Conservation (phyloP, 495 filamentous ascomycete species). For the Neurospora sublineolata region DNA sequence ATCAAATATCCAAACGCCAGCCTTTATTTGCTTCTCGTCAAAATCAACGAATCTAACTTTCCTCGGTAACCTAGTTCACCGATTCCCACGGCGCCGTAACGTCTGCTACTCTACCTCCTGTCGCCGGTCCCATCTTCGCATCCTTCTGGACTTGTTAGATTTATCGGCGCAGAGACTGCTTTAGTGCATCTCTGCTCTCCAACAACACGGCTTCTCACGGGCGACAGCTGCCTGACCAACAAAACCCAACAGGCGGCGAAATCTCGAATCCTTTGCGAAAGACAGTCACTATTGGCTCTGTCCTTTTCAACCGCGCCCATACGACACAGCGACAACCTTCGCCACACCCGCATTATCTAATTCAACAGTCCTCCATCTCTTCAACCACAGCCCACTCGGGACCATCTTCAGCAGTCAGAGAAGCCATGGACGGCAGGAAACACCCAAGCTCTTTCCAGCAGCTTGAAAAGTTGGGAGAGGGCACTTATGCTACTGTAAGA, state of each 20-base stretch:
- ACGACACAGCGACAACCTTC: conserved; percentile 16
- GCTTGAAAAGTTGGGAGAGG: conserved; percentile 97
- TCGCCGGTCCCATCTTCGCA: neutral
- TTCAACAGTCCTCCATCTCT: conserved; percentile 10
- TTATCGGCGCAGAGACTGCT: conserved; percentile 14
- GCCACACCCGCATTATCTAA: conserved; percentile 9
- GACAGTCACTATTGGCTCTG: conserved; percentile 25
- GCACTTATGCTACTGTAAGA: conserved; percentile 94
- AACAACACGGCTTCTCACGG: conserved; percentile 23
- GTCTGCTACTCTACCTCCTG: neutral
- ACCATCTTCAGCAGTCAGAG: neutral
- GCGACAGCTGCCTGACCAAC: conserved; percentile 9
- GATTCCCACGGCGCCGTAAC: neutral
- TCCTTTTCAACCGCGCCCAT: conserved; percentile 32
- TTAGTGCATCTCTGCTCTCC: conserved; percentile 16
- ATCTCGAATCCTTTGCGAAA: conserved; percentile 2
- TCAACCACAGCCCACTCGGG: neutral
- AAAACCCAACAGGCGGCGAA: conserved; percentile 1
- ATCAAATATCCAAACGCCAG: neutral
- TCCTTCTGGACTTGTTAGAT: neutral
- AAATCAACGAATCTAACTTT: neutral
- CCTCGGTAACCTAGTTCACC: neutral
- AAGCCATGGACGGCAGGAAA: conserved; percentile 72
- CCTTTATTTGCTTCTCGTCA: neutral
- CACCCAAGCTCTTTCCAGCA: conserved; percentile 96